phyloP scores from a whole-genome alignment of 805 yeast species.

The Cyberlindnera saturnus region DNA sequence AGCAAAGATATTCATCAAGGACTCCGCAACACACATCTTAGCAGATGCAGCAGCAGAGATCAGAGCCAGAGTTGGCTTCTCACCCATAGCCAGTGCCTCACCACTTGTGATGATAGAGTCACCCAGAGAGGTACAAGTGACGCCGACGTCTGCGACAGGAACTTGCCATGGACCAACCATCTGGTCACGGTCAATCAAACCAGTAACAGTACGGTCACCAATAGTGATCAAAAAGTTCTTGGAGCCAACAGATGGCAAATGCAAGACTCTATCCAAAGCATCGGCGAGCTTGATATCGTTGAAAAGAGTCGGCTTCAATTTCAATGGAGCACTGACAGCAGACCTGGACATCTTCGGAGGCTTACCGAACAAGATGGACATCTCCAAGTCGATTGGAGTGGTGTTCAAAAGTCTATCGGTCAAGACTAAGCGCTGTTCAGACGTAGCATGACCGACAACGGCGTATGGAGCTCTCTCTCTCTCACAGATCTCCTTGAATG shows the following conservation, averaged over 20 bases:
- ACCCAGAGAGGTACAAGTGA: slow-evolving; percentile 86
- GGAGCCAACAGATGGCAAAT: slow-evolving; percentile 90
- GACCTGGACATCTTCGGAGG: slow-evolving; percentile 91
- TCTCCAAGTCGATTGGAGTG: slow-evolving; percentile 91
- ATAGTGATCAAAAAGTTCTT: slow-evolving; percentile 94
- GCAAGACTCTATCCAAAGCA: slow-evolving; percentile 76
- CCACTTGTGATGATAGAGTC: slow-evolving; percentile 69
- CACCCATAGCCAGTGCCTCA: slow-evolving; percentile 98
- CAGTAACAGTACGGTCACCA: slow-evolving; percentile 97
- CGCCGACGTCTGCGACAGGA: slow-evolving; percentile 98
- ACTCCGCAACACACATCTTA: slow-evolving; percentile 92
- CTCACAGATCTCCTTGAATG: slow-evolving; percentile 73
- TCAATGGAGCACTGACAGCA: slow-evolving; percentile 57
- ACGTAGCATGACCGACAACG: slow-evolving; percentile 91
- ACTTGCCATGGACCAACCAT: slow-evolving; percentile 99
- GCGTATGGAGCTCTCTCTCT: slow-evolving; percentile 97
- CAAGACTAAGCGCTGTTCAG: slow-evolving; percentile 74
- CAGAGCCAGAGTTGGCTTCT: slow-evolving; percentile 85
- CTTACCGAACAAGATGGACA: slow-evolving; percentile 92
- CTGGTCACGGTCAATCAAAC: slow-evolving; percentile 94
- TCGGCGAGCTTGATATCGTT: slow-evolving; percentile 42
- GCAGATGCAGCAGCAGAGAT: slow-evolving; percentile 89
- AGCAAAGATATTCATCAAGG: slow-evolving; percentile 80
- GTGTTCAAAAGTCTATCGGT: slow-evolving; percentile 72
- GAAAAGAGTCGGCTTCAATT: slow-evolving; percentile 34